Conservation (phyloP, 805 yeast genomes). For the Pichia scutulata region DNA sequence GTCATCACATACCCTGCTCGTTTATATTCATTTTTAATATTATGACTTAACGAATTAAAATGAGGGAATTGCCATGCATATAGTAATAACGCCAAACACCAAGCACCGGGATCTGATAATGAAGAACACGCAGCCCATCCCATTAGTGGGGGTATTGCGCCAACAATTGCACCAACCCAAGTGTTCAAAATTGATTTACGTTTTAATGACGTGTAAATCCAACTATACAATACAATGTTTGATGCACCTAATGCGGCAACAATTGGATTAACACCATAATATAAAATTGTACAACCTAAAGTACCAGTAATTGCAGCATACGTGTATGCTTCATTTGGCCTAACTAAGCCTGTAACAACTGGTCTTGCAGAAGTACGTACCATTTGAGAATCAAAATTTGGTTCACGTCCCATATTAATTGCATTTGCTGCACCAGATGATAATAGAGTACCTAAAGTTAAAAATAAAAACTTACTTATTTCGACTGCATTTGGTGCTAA, state of each 20-base stretch:
- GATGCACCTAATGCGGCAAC: conserved; percentile 76
- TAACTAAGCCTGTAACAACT: conserved; percentile 73
- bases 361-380: conserved; percentile 84
- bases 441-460: conserved; percentile 79
- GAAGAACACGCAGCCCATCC: conserved; percentile 96
- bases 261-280: conserved; percentile 74
- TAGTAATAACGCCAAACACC: conserved; percentile 84
- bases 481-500: conserved; percentile 80
- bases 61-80: conserved; percentile 99
- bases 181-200: conserved; percentile 81
- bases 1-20: conserved; percentile 97
- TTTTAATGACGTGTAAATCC: conserved; percentile 87
- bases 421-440: conserved; percentile 95
- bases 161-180: conserved; percentile 99
- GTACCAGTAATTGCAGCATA: conserved; percentile 76
- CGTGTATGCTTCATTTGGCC: conserved; percentile 66
- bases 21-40: conserved; percentile 79
- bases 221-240: conserved; percentile 78
- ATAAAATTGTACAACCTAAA: conserved; percentile 60
- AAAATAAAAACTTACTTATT: conserved; percentile 55
- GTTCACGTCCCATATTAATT: conserved; percentile 95
- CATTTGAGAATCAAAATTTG: conserved; percentile 82
- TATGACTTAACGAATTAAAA: conserved; percentile 86
- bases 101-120: conserved; percentile 79
- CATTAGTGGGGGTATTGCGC: conserved; percentile 97